phyloP scores from a whole-genome alignment of 2,329 filamentous ascomycete genomes.

The Tolypocladium paradoxum region DNA sequence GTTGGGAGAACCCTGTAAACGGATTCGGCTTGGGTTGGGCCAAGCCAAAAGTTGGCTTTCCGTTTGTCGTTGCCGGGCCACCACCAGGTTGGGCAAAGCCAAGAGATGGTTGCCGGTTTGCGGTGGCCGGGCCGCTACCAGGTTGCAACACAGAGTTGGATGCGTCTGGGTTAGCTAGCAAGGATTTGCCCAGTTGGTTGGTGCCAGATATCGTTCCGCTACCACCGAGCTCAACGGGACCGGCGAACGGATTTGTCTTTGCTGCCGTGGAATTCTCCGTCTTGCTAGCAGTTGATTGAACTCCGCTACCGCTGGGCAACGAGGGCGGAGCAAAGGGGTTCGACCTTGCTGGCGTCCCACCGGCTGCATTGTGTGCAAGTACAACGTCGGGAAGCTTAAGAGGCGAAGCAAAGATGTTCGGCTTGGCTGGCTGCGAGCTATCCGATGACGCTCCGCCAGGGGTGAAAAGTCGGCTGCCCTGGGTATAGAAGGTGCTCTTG shows the following conservation, averaged over 20 bases:
- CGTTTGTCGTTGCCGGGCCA: background rate
- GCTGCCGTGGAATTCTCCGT: background rate
- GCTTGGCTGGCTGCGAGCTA: background rate
- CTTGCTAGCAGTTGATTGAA: background rate
- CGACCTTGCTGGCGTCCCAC: background rate
- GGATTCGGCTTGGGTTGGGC: slow-evolving; percentile 9
- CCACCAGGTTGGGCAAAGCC: background rate
- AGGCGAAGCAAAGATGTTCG: slow-evolving; percentile 5
- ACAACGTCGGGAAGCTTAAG: background rate
- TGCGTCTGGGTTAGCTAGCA: background rate
- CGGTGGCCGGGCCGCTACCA: background rate
- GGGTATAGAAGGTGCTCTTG: background rate
- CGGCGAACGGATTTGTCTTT: slow-evolving; percentile 3
- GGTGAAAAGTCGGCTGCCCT: background rate
- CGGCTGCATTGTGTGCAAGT: background rate
- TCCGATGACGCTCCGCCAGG: background rate
- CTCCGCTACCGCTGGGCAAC: background rate
- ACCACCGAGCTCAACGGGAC: background rate
- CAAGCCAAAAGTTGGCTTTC: background rate
- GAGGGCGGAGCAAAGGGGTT: slow-evolving; percentile 3
- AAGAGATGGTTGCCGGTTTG: background rate
- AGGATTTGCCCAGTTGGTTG: background rate
- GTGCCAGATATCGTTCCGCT: background rate
- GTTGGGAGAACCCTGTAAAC: slow-evolving; percentile 9
- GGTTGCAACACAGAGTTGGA: background rate